phyloP scores from a whole-genome alignment of 176 grass and related monocot genomes.

The Guadua angustifolia region DNA sequence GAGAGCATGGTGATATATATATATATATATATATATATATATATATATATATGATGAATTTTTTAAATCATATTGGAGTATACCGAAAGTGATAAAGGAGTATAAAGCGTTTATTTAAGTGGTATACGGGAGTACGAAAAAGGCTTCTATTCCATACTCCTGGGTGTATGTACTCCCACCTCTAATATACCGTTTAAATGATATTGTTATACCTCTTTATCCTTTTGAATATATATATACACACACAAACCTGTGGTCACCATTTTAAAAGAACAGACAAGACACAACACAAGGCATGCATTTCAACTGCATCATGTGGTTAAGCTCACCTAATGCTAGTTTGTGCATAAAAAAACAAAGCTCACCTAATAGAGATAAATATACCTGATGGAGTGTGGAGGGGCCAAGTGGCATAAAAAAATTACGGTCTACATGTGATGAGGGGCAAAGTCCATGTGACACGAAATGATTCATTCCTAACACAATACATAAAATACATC shows the following conservation, averaged over 20 bases:
- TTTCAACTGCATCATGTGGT: conserved; percentile 23
- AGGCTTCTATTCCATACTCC: too few species aligned
- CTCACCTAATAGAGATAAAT: conserved; percentile 10
- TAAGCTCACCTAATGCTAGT: conserved; percentile 38
- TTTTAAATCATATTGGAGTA: too few species aligned
- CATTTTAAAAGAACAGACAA: neutral
- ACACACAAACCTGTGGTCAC: neutral
- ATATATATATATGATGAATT: too few species aligned
- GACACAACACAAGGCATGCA: conserved; percentile 33
- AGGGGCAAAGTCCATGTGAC: conserved; percentile 52
- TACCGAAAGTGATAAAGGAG: too few species aligned
- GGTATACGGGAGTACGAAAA: too few species aligned
- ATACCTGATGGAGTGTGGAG: conserved; percentile 14
- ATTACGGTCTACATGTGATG: conserved; percentile 45
- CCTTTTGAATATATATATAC: neutral
- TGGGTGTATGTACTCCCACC: too few species aligned
- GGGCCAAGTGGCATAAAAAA: conserved; percentile 50
- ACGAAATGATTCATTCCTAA: conserved; percentile 51
- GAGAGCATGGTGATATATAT: neutral
- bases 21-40: too few species aligned
- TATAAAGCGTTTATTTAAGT: too few species aligned
- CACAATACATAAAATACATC: conserved; percentile 6
- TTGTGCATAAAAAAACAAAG: neutral
- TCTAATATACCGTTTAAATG: too few species aligned
- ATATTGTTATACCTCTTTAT: too few species aligned